phyloP scores from a whole-genome alignment of 805 yeast species.

The Barnettozyma vustinii region DNA sequence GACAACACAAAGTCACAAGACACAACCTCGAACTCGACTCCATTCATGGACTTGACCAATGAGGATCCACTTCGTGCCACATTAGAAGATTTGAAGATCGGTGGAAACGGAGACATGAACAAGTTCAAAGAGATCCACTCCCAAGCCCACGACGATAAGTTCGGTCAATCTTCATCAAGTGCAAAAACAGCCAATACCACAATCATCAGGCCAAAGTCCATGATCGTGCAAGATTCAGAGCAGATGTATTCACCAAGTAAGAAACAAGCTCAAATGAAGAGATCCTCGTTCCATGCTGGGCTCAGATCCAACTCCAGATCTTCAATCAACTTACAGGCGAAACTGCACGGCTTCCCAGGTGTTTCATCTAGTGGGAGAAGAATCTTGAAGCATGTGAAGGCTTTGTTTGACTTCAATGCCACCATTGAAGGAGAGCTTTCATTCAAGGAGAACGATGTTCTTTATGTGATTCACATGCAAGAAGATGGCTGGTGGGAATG shows the following conservation, averaged over 20 bases:
- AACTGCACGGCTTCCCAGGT: slow-evolving; percentile 37
- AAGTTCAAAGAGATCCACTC: slow-evolving; percentile 30
- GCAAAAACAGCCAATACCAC: slow-evolving; percentile 19
- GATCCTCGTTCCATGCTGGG: slow-evolving; percentile 25
- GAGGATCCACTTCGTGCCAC: slow-evolving; percentile 52
- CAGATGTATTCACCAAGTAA: slow-evolving; percentile 6
- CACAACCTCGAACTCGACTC: neutral
- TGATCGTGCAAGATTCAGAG: slow-evolving; percentile 15
- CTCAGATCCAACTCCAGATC: slow-evolving; percentile 22
- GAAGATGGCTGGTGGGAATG: slow-evolving; percentile 77
- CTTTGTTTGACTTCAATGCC: slow-evolving; percentile 54
- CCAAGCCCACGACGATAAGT: slow-evolving; percentile 1
- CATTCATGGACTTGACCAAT: slow-evolving; percentile 14
- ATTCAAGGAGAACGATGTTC: slow-evolving; percentile 51
- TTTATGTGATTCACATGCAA: slow-evolving; percentile 50
- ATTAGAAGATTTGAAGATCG: slow-evolving; percentile 37
- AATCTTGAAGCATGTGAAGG: slow-evolving; percentile 47
- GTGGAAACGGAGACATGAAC: slow-evolving; percentile 38
- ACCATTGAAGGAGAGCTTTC: slow-evolving; percentile 55
- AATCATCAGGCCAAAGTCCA: slow-evolving; percentile 25
- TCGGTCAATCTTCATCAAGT: slow-evolving; percentile 17
- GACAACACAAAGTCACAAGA: slow-evolving; percentile 9
- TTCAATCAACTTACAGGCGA: slow-evolving; percentile 21
- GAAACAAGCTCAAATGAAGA: slow-evolving; percentile 9
- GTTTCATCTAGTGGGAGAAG: slow-evolving; percentile 48